These are phyloP conservation scores for Aspergillus cristatus DNA, from an alignment of 495 filamentous ascomycete species.

Conservation along the genomic window DNA sequence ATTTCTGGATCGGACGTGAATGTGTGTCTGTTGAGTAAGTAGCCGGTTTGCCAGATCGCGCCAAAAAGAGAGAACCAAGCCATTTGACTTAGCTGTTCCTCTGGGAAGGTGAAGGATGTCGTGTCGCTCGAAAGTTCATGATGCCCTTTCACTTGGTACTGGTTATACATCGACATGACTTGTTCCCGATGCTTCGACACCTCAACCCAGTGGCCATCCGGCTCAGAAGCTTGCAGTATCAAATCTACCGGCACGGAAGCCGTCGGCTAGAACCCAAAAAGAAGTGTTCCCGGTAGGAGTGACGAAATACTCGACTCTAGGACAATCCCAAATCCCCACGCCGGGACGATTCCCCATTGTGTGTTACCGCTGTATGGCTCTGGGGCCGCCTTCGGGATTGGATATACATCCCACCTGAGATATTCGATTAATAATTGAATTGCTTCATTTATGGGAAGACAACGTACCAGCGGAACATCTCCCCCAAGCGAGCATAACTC, in stretches of 20 bases:
- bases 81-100: conserved; percentile 11
- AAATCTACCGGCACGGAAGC: conserved; percentile 17
- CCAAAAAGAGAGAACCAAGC: conserved; percentile 32
- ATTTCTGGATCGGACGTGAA: conserved; percentile 22
- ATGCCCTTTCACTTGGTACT: conserved; percentile 19
- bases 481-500: conserved; percentile 41
- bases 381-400: conserved; percentile 29
- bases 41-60: conserved; percentile 36
- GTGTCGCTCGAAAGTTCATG: conserved; percentile 1
- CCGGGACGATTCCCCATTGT: conserved; percentile 43
- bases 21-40: conserved; percentile 37
- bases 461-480: conserved; percentile 37
- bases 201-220: conserved; percentile 29
- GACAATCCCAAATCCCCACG: conserved; percentile 48
- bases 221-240: conserved; percentile 9
- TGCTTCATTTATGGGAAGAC: neutral
- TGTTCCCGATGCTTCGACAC: conserved; percentile 32
- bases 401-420: conserved; percentile 28
- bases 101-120: conserved; percentile 1
- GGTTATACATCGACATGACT: conserved; percentile 45
- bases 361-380: conserved; percentile 40
- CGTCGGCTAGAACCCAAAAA: conserved; percentile 33
- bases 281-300: conserved; percentile 14
- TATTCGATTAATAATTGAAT: neutral
- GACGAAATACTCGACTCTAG: conserved; percentile 33